Percentiles rank a stretch among this genome's conserved stretches.
phyloP scores from a whole-genome alignment of 345 rosid species.

The Syzygium jambos region DNA sequence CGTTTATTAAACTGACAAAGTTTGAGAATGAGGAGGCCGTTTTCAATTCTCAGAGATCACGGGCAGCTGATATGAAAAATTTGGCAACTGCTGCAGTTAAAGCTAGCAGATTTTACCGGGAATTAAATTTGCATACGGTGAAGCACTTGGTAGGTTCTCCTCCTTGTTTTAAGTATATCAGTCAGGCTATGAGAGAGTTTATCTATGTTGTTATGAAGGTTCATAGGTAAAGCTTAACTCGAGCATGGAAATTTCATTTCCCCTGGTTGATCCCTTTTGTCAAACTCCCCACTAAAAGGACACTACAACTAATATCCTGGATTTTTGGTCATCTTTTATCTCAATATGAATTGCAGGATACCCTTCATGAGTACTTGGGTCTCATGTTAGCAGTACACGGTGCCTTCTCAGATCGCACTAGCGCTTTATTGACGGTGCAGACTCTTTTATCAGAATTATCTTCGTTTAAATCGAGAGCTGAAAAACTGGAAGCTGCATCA shows the following conservation, averaged over 20 bases:
- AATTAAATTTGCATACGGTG: slow-evolving; percentile 76
- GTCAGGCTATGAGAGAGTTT: neutral
- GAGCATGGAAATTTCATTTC: neutral
- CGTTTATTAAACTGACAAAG: slow-evolving; percentile 83
- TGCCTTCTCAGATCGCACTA: slow-evolving; percentile 84
- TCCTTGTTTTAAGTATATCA: neutral
- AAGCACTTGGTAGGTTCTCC: slow-evolving; percentile 74
- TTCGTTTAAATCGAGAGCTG: slow-evolving; percentile 57
- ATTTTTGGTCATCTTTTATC: neutral
- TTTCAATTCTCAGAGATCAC: slow-evolving; percentile 57
- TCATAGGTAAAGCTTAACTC: neutral
- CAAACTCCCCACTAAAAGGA: neutral
- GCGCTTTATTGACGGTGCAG: slow-evolving; percentile 87
- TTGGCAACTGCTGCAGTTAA: slow-evolving; percentile 93
- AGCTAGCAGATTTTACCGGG: slow-evolving; percentile 94
- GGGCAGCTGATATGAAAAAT: slow-evolving; percentile 84
- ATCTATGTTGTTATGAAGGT: neutral
- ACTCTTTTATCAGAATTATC: slow-evolving; percentile 81
- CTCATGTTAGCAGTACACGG: slow-evolving; percentile 80
- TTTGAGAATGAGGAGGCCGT: slow-evolving; percentile 90
- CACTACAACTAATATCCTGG: neutral
- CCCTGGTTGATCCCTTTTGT: neutral
- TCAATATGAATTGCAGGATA: slow-evolving; percentile 43
- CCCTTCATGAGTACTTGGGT: slow-evolving; percentile 88
- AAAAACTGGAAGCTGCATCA: slow-evolving; percentile 90